Evolutionary conservation across 306 rosid genomes (phyloP).

Genomic region (Aeschynomene evenia): DNA sequence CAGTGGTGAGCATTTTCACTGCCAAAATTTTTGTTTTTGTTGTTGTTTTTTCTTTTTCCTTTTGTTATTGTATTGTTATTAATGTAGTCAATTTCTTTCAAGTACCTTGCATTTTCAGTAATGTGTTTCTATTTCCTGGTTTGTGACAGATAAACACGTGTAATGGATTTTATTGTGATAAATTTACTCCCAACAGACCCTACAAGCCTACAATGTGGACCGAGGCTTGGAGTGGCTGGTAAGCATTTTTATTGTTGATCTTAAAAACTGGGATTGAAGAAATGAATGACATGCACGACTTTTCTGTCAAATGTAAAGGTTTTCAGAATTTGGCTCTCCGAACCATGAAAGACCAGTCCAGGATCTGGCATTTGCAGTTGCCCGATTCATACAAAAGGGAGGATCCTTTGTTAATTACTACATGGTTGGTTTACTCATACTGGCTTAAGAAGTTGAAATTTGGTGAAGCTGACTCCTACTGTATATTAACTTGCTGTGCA

Average conservation of each 20-base stretch:
- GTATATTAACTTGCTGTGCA: constrained; percentile 20
- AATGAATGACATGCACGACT: constrained; percentile 14
- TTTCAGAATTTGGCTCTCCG: constrained; percentile 92
- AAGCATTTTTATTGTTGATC: constrained; percentile 28
- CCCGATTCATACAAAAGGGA: constrained; percentile 79
- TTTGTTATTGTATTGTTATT: constrained; percentile 2
- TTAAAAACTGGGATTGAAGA: constrained; percentile 11
- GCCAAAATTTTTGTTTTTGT: no score
- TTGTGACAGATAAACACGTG: constrained; percentile 88
- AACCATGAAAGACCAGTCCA: constrained; percentile 85
- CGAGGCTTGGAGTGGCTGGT: constrained; percentile 99
- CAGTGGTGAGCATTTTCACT: constrained; percentile 65
- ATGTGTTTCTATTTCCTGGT: constrained; percentile 31
- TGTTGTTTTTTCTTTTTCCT: neutral
- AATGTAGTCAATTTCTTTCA: neutral
- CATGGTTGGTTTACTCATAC: constrained; percentile 64
- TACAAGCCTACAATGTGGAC: constrained; percentile 96
- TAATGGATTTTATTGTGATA: constrained; percentile 92
- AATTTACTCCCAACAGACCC: constrained; percentile 88
- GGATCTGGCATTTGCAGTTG: constrained; percentile 94
- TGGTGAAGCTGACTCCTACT: constrained; percentile 9
- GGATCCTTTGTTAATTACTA: constrained; percentile 94
- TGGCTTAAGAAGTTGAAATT: constrained; percentile 20
- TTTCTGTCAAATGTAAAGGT: constrained; percentile 53
- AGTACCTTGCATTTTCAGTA: constrained; percentile 15